Base-by-base conservation (phyloP, 441 rosid species). In the Metrosideros polymorpha region DNA sequence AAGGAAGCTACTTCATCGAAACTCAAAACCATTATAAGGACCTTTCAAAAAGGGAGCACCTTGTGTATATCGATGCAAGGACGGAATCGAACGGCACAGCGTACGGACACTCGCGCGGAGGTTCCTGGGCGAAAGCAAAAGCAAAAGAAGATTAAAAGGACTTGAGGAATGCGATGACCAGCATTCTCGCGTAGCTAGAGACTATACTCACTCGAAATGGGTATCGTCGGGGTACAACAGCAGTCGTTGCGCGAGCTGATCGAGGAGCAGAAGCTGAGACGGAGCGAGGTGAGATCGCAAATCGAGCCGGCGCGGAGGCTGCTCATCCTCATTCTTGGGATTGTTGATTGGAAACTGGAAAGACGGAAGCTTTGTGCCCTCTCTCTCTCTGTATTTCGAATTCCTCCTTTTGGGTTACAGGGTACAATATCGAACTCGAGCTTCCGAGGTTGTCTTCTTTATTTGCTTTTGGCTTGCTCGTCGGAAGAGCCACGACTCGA, bases 41-140 rank as follows among this genome's bases (percentile, higher is more conserved):
- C 43, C 25, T 66, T 25, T 61, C 82, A 7, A 15, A 50, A 14
- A 47, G 71, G 85, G 52, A 87, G 66, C 91, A 94, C 99, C 99
- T 94, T 93, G 93, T 95, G 99, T 77, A 95, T 95, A 82, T 96
- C 98, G 71, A 98, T 96, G 91, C 98, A 96, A 85, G 98, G 99
- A 42, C 98, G 93, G 91, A 95, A 95, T 63, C 94, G 92, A 88
- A 95, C 98, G 45, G 93, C 93, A 53, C 98, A 94, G 2, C 90
- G 86, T 15, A 93, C 86, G n/a, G 92, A 90, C 27, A 91, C 84
- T 51, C 87, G 91, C 42, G 49, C 5, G 2, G 88, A 89, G 75
- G 88, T 63, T 84, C 89, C 96, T 95, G 79, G n/a, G 49, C 79
- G 17, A 71, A 71, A 12, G 87, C 86, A 83, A 84, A 14, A 84